These are phyloP conservation scores for Heliamphora pulchella DNA, from an alignment of 179 eudicot species.

Conservation along the genomic window DNA sequence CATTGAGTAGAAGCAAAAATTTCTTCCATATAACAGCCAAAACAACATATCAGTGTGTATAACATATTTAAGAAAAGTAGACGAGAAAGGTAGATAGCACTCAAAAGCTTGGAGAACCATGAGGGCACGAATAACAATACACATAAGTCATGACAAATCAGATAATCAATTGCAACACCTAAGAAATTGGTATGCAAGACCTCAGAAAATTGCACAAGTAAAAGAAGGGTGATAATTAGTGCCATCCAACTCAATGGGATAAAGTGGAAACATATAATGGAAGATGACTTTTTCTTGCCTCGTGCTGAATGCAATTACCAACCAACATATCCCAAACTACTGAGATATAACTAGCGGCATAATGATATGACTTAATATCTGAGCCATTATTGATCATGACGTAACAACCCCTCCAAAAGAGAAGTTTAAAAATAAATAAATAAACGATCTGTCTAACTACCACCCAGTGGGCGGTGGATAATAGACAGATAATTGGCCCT, in stretches of 20 bases:
- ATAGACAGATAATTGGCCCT: no score
- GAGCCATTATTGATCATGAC: slow-evolving; percentile 10
- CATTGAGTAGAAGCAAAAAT: slow-evolving; percentile 3
- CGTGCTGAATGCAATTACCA: not conserved
- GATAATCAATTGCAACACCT: not conserved
- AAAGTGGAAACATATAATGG: not conserved
- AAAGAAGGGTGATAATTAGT: not conserved
- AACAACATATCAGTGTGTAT: not conserved
- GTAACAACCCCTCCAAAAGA: not conserved
- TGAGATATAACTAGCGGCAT: no score
- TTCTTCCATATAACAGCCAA: slow-evolving; percentile 5
- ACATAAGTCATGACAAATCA: not conserved
- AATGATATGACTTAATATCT: slow-evolving; percentile 1
- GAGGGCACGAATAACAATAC: not conserved
- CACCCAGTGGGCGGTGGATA: no score
- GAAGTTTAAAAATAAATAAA: not conserved
- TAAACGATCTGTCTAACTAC: no score
- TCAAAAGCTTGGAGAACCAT: slow-evolving; percentile 8
- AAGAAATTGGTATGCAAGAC: slow-evolving; percentile 1
- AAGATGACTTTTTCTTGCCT: not conserved
- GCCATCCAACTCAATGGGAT: not conserved
- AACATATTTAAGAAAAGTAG: not conserved
- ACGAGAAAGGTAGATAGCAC: not conserved
- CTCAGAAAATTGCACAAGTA: not conserved
- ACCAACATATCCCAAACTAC: not conserved